These are phyloP conservation scores for Cryptococcus sp. DNA, from an alignment of 1,284 basidiomycete genomes.

Conservation along the genomic window DNA sequence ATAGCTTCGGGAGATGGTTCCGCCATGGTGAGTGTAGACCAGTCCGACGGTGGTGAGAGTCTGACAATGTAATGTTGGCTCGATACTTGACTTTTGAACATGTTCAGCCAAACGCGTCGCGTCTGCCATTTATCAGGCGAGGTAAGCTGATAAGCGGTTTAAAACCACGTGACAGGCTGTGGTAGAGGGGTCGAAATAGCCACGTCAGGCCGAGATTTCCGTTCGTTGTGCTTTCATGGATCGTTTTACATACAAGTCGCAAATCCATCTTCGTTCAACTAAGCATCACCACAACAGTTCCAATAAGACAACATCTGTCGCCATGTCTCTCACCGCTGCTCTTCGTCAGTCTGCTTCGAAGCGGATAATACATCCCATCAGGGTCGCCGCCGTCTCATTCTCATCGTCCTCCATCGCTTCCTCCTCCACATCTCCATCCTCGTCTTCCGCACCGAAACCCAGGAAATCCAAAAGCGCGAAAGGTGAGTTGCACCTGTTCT, in stretches of 20 bases:
- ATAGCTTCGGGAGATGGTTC: slow-evolving; percentile 36
- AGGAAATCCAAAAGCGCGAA: slow-evolving; percentile 16
- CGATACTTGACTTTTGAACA: slow-evolving; percentile 5
- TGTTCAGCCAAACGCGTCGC: slow-evolving; percentile 7
- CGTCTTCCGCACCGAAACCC: slow-evolving; percentile 15
- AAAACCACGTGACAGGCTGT: not conserved
- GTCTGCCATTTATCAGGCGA: not conserved
- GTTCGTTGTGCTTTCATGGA: too few species aligned
- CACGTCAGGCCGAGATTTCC: not conserved
- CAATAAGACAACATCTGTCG: not conserved
- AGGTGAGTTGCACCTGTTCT: slow-evolving; percentile 4
- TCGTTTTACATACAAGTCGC: not conserved
- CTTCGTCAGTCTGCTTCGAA: not conserved
- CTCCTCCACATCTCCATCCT: slow-evolving; percentile 7
- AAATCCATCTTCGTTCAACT: not conserved
- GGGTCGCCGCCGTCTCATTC: slow-evolving; percentile 7
- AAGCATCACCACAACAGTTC: not conserved
- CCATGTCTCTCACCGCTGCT: not conserved
- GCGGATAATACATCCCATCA: slow-evolving; percentile 3
- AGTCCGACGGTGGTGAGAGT: not conserved
- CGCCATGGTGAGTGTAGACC: slow-evolving; percentile 26
- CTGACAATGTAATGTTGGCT: not conserved
- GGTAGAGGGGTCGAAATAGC: not conserved
- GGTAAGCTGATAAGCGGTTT: slow-evolving; percentile 1
- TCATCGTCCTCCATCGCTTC: slow-evolving; percentile 14